A percentile compares a stretch with the other conserved stretches of the same genome.
Conservation (phyloP, 106 monocot genomes). For the Alisma plantagoaquatica region DNA sequence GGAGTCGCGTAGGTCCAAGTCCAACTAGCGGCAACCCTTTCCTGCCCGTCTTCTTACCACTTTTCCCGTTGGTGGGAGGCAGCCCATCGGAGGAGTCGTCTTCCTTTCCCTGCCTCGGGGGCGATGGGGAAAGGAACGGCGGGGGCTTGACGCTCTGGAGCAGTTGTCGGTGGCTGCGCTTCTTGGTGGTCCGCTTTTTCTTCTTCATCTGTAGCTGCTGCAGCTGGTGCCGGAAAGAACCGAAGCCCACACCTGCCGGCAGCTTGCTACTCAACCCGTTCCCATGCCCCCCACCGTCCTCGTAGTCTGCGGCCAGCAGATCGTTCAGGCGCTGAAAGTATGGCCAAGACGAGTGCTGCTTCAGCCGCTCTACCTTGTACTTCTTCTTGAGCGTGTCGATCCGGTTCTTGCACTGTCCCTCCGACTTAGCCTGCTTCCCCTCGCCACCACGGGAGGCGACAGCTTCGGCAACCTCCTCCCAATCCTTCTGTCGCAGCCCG, state of each 20-base stretch:
- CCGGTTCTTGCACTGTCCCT: slow-evolving; percentile 12
- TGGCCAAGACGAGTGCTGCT: slow-evolving; percentile 38
- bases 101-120: slow-evolving; percentile 3
- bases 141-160: no score
- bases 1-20: no score
- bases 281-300: no score
- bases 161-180: no score
- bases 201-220: neutral
- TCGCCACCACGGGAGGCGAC: slow-evolving; percentile 9
- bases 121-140: no score
- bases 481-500: slow-evolving; percentile 9
- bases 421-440: neutral
- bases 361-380: slow-evolving; percentile 23
- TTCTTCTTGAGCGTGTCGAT: slow-evolving; percentile 15
- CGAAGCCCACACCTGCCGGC: no score
- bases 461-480: slow-evolving; percentile 12
- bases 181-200: neutral
- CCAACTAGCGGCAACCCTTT: neutral
- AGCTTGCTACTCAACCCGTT: no score
- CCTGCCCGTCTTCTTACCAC: slow-evolving; percentile 9
- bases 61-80: slow-evolving; percentile 21
- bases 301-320: slow-evolving; percentile 33
- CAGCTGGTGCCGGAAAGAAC: no score
- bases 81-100: slow-evolving; percentile 32
- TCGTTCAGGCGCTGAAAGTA: slow-evolving; percentile 55